Conservation (phyloP, 2,329 filamentous ascomycete genomes). For the Talaromyces rugulosus region DNA sequence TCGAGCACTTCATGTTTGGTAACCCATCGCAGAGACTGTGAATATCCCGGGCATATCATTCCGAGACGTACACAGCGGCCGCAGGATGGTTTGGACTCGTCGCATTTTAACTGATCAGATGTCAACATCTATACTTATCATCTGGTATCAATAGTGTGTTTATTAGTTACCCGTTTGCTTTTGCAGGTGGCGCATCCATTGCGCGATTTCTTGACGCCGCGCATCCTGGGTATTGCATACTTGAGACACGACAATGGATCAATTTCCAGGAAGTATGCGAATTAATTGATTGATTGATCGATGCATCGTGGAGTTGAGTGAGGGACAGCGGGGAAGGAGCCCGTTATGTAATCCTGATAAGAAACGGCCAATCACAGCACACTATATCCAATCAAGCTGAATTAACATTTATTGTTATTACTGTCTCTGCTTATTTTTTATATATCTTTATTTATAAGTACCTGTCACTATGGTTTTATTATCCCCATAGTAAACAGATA, state of each 20-base stretch:
- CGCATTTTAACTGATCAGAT: conserved; percentile 34
- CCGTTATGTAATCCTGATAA: neutral
- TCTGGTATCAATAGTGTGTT: neutral
- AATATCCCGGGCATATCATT: conserved; percentile 34
- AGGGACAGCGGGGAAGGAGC: neutral
- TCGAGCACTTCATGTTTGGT: conserved; percentile 28
- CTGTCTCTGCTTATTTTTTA: no score
- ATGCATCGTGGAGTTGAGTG: neutral
- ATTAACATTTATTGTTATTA: no score
- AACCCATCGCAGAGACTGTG: conserved; percentile 35
- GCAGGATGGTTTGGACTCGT: conserved; percentile 36
- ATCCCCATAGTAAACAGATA: no score
- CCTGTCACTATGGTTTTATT: no score
- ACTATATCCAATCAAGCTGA: no score
- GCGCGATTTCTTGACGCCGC: conserved; percentile 39
- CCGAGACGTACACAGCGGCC: conserved; percentile 35
- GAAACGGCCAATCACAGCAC: neutral
- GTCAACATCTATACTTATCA: neutral
- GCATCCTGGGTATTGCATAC: conserved; percentile 21
- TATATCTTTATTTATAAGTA: no score
- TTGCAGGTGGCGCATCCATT: conserved; percentile 40
- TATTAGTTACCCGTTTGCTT: conserved; percentile 32
- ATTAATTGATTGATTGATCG: neutral
- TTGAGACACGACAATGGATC: neutral
- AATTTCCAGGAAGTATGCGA: neutral